These are phyloP conservation scores for Pseudozyma pruni DNA, from an alignment of 1,284 basidiomycete species.

Conservation along the genomic window DNA sequence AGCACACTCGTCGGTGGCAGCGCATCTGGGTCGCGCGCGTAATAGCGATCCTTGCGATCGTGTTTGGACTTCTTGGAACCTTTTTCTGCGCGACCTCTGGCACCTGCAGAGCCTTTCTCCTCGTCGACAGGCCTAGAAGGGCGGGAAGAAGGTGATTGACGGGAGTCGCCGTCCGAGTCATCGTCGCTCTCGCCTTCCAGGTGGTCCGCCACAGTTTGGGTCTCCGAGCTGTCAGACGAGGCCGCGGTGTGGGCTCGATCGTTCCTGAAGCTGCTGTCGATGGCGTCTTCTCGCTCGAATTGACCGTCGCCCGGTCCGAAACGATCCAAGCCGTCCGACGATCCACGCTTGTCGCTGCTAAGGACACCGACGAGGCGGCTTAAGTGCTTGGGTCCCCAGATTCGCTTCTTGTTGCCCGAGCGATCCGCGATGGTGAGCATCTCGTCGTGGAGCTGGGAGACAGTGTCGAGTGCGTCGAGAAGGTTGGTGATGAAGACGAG, in stretches of 20 bases:
- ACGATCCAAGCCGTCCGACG: constrained; percentile 27
- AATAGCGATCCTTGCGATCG: constrained; percentile 11
- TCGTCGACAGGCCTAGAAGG: constrained; percentile 19
- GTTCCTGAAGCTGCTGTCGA: constrained; percentile 31
- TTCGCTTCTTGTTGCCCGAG: constrained; percentile 68
- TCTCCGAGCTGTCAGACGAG: background rate
- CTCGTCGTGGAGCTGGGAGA: constrained; percentile 71
- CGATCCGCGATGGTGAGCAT: constrained; percentile 70
- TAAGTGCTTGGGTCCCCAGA: constrained; percentile 73
- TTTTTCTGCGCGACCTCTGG: background rate
- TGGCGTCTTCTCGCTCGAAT: constrained; percentile 41
- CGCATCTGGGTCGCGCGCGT: constrained; percentile 78
- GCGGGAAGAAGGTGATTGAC: background rate
- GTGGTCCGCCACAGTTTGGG: constrained; percentile 9
- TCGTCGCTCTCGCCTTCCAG: constrained; percentile 18
- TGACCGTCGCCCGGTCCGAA: constrained; percentile 24
- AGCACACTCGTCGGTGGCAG: constrained; percentile 72
- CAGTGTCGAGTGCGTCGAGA: constrained; percentile 69
- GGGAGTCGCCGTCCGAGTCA: constrained; percentile 14
- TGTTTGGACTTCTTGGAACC: constrained; percentile 6
- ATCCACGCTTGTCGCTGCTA: constrained; percentile 35
- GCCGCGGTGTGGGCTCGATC: constrained; percentile 27
- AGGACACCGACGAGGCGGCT: constrained; percentile 69
- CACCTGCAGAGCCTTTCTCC: constrained; percentile 15
- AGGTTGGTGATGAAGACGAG: constrained; percentile 72